These are phyloP conservation scores for Jaminaea rosea DNA, from an alignment of 1,284 basidiomycete genomes.

Conservation along the genomic window DNA sequence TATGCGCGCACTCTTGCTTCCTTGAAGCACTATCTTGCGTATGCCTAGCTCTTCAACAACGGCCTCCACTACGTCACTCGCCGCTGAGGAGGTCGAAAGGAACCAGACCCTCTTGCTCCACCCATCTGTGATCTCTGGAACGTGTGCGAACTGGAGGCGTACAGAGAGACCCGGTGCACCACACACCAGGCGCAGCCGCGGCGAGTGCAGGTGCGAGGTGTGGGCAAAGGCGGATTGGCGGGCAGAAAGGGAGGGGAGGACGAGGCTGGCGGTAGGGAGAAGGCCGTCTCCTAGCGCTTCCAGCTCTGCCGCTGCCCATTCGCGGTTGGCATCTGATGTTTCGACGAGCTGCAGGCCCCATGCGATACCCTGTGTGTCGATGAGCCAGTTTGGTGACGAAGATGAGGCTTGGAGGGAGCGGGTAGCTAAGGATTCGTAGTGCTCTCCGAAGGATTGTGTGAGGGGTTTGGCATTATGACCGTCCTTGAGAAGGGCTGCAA, in stretches of 20 bases:
- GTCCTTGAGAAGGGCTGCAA: slow-evolving; percentile 23
- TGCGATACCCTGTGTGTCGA: slow-evolving; percentile 19
- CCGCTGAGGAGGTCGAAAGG: slow-evolving; percentile 18
- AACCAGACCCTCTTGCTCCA: slow-evolving; percentile 21
- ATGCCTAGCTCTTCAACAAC: slow-evolving; percentile 63
- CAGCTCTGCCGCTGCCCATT: slow-evolving; percentile 24
- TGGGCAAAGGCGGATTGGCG: slow-evolving; percentile 58
- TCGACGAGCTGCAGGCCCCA: slow-evolving; percentile 29
- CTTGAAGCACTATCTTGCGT: slow-evolving; percentile 51
- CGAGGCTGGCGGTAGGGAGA: slow-evolving; percentile 45
- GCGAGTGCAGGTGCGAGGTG: slow-evolving; percentile 62
- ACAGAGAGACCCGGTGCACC: slow-evolving; percentile 57
- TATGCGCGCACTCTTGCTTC: slow-evolving; percentile 44
- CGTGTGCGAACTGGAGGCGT: slow-evolving; percentile 58
- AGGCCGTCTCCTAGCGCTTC: slow-evolving; percentile 18
- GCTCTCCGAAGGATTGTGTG: slow-evolving; percentile 19
- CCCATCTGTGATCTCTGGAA: slow-evolving; percentile 66
- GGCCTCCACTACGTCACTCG: slow-evolving; percentile 48
- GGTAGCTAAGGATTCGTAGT: slow-evolving; percentile 15
- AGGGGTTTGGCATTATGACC: slow-evolving; percentile 16
- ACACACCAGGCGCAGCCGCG: slow-evolving; percentile 59
- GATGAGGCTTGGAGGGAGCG: not conserved
- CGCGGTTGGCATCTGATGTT: slow-evolving; percentile 18
- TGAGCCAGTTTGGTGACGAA: slow-evolving; percentile 12
- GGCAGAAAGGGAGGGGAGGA: slow-evolving; percentile 52